A percentile compares a stretch with the other conserved stretches of the same genome.
phyloP scores from a whole-genome alignment of 179 eudicot genomes.

The Gypsophila paniculata region DNA sequence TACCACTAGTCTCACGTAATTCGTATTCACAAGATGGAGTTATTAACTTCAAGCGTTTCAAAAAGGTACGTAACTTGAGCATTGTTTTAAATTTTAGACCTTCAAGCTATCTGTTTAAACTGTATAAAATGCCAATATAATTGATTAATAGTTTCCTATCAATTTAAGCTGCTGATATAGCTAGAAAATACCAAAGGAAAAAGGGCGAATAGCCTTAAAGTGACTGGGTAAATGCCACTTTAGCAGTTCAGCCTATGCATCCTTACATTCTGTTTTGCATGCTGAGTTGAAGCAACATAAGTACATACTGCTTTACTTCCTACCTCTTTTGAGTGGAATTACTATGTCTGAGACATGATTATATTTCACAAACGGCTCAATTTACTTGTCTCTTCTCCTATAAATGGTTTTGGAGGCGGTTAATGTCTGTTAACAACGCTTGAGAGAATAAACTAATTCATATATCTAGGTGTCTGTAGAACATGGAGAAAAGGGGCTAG shows the following conservation, averaged over 20 bases:
- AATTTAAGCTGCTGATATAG: not conserved
- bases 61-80: slow-evolving; percentile 51
- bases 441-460: not conserved
- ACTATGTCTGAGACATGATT: not conserved
- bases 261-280: not conserved
- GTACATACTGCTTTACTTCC: not conserved
- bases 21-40: slow-evolving; percentile 33
- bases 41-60: slow-evolving; percentile 79
- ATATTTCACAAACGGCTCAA: not conserved
- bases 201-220: not conserved
- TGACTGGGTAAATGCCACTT: not conserved
- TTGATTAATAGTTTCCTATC: not conserved
- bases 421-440: not conserved
- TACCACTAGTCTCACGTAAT: slow-evolving; percentile 28
- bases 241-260: not conserved
- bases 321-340: not conserved
- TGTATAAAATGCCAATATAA: not conserved
- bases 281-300: not conserved
- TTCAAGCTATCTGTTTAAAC: not conserved
- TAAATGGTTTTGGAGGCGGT: not conserved
- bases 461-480: not conserved
- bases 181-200: not conserved
- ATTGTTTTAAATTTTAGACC: not conserved
- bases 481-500: not conserved
- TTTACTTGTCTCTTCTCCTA: not conserved